Percentiles rank a stretch among this genome's conserved stretches.
phyloP scores from a whole-genome alignment of 1,284 basidiomycete genomes.

The Moesziomyces parantarcticus region DNA sequence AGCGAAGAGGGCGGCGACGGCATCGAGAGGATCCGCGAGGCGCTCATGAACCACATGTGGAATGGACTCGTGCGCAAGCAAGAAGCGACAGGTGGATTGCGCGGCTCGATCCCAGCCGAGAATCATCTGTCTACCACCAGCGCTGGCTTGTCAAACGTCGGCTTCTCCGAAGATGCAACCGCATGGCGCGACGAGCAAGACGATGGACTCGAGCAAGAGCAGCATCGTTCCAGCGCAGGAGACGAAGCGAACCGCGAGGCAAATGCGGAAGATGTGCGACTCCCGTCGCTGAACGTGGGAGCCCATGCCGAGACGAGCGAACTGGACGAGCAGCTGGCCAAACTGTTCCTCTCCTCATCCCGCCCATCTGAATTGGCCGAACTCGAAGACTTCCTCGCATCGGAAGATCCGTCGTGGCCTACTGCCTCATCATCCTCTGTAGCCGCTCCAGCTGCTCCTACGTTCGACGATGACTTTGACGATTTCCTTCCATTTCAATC shows the following conservation, averaged over 20 bases:
- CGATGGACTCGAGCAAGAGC: not conserved
- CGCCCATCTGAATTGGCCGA: slow-evolving; percentile 24
- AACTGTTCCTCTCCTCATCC: slow-evolving; percentile 27
- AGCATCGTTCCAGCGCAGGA: not conserved
- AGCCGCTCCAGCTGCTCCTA: not conserved
- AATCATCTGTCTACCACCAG: no score
- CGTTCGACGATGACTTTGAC: slow-evolving; percentile 49
- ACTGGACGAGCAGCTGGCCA: slow-evolving; percentile 37
- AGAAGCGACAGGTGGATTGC: no score
- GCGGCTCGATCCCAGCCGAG: no score
- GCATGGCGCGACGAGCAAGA: no score
- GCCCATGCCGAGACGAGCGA: slow-evolving; percentile 17
- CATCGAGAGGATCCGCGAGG: slow-evolving; percentile 54
- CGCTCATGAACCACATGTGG: slow-evolving; percentile 59
- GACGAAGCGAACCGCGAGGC: not conserved
- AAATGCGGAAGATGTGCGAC: not conserved
- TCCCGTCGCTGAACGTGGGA: slow-evolving; percentile 7
- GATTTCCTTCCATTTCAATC: slow-evolving; percentile 45
- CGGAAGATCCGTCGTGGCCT: slow-evolving; percentile 48
- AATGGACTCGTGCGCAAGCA: slow-evolving; percentile 47
- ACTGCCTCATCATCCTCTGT: not conserved
- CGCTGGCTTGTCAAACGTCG: no score
- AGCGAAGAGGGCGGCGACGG: slow-evolving; percentile 39
- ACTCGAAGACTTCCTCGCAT: slow-evolving; percentile 47
- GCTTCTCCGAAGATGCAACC: no score